phyloP scores from a whole-genome alignment of 2,329 filamentous ascomycete genomes.

The Pseudogymnoascus sp. region DNA sequence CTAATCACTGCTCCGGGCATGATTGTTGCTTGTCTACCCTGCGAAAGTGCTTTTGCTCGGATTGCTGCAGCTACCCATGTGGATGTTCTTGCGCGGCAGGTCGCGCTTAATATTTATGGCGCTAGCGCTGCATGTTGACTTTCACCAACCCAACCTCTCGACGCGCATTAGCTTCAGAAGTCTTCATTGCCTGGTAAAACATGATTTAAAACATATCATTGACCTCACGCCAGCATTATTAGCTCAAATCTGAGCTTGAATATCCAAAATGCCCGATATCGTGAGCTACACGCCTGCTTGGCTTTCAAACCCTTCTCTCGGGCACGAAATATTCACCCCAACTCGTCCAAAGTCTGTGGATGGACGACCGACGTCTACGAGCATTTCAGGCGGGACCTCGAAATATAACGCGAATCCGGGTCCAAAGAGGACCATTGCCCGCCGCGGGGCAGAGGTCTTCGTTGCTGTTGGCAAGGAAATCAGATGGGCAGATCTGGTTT shows the following conservation, averaged over 20 bases:
- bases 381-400: slow-evolving; percentile 13
- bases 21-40: slow-evolving; percentile 15
- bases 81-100: neutral
- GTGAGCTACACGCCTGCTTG: slow-evolving; percentile 79
- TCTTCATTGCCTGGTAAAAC: neutral
- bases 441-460: slow-evolving; percentile 79
- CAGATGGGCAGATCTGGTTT: slow-evolving; percentile 78
- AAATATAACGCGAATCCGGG: slow-evolving; percentile 34
- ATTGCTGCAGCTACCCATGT: slow-evolving; percentile 3
- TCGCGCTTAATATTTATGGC: slow-evolving; percentile 11
- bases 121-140: slow-evolving; percentile 9
- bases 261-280: slow-evolving; percentile 67
- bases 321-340: slow-evolving; percentile 66
- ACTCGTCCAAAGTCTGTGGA: slow-evolving; percentile 26
- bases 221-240: neutral
- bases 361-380: slow-evolving; percentile 28
- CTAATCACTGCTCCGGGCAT: slow-evolving; percentile 31
- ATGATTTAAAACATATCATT: slow-evolving; percentile 3
- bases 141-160: neutral
- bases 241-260: neutral
- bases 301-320: slow-evolving; percentile 71
- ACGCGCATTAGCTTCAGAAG: slow-evolving; percentile 3
- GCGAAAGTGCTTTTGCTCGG: slow-evolving; percentile 6
- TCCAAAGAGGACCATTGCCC: slow-evolving; percentile 62
- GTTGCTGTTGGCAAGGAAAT: slow-evolving; percentile 83